These are phyloP conservation scores for Diplodia corticola DNA, from an alignment of 2,329 filamentous ascomycete genomes.

Conservation along the genomic window DNA sequence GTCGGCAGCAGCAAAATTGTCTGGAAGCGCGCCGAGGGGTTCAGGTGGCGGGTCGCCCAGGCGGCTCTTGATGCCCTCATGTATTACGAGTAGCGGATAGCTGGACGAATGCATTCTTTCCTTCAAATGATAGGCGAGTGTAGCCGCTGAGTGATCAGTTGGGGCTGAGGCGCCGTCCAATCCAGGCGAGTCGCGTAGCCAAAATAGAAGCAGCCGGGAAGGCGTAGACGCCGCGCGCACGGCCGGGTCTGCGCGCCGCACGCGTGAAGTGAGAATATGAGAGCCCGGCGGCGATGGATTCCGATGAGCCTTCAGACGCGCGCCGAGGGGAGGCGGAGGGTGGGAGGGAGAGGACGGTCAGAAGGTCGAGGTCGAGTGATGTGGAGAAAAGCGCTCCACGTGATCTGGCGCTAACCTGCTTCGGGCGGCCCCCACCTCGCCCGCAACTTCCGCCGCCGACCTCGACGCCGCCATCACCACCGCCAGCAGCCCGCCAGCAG, in stretches of 20 bases:
- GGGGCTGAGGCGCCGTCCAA: conserved; percentile 40
- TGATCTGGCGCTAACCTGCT: conserved; percentile 17
- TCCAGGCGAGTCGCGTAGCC: conserved; percentile 43
- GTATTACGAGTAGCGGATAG: conserved; percentile 27
- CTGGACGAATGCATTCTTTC: conserved; percentile 36
- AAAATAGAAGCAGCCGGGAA: conserved; percentile 25
- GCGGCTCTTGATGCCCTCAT: conserved; percentile 26
- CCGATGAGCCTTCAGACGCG: conserved; percentile 15
- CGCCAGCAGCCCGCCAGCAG: conserved; percentile 27
- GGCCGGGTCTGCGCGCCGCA: conserved; percentile 29
- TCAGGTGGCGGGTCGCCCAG: conserved; percentile 29
- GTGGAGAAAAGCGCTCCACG: conserved; percentile 31
- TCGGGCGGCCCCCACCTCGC: conserved; percentile 27
- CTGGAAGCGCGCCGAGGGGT: conserved; percentile 30
- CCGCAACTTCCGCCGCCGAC: conserved; percentile 23
- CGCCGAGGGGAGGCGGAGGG: conserved; percentile 22
- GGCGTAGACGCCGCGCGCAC: conserved; percentile 25
- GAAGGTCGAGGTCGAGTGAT: conserved; percentile 27
- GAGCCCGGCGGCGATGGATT: conserved; percentile 20
- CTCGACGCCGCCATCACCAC: conserved; percentile 32
- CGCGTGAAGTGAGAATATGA: conserved; percentile 19
- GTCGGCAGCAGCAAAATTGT: conserved; percentile 21
- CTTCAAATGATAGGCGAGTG: conserved; percentile 33
- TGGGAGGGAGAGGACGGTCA: conserved; percentile 28
- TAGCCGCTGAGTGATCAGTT: conserved; percentile 42